A percentile compares a stretch with the other conserved stretches of the same genome.
Evolutionary conservation across 2,329 filamentous ascomycete genomes (phyloP).

Genomic region (Fusarium haematococcum): DNA sequence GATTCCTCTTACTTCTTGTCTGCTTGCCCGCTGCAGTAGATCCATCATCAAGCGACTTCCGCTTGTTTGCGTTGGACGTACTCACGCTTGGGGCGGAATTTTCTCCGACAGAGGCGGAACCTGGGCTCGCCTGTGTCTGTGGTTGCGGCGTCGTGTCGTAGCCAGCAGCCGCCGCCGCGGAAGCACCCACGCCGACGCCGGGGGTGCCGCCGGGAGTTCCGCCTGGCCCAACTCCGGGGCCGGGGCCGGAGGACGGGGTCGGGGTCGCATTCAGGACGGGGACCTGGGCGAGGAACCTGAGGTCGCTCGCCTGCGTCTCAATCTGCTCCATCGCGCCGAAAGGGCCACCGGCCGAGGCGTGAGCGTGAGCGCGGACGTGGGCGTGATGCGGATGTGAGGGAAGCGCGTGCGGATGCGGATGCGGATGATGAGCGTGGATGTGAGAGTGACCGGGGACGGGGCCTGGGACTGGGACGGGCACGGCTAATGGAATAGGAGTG

Average conservation of each 20-base stretch:
- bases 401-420: constrained; percentile 17
- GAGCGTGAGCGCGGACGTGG: constrained; percentile 8
- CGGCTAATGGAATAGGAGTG: background rate
- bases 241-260: constrained; percentile 36
- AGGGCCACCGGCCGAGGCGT: constrained; percentile 31
- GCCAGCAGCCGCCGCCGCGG: constrained; percentile 46
- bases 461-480: constrained; percentile 7
- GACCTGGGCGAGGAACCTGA: constrained; percentile 62
- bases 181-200: constrained; percentile 36
- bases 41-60: constrained; percentile 57
- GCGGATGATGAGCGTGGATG: constrained; percentile 18
- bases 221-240: constrained; percentile 30
- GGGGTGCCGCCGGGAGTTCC: constrained; percentile 34
- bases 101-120: constrained; percentile 59
- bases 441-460: constrained; percentile 15
- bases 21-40: constrained; percentile 54
- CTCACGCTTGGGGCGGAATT: constrained; percentile 58
- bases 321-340: constrained; percentile 63
- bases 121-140: constrained; percentile 49
- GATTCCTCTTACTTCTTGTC: constrained; percentile 70
- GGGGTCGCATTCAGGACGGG: constrained; percentile 44
- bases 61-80: constrained; percentile 47
- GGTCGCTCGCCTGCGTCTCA: constrained; percentile 65
- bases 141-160: constrained; percentile 49
- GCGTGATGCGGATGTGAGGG: constrained; percentile 7